Evolutionary conservation across 768 basidiomycete genomes (phyloP).

Genomic region (Lactarius vividus): DNA sequence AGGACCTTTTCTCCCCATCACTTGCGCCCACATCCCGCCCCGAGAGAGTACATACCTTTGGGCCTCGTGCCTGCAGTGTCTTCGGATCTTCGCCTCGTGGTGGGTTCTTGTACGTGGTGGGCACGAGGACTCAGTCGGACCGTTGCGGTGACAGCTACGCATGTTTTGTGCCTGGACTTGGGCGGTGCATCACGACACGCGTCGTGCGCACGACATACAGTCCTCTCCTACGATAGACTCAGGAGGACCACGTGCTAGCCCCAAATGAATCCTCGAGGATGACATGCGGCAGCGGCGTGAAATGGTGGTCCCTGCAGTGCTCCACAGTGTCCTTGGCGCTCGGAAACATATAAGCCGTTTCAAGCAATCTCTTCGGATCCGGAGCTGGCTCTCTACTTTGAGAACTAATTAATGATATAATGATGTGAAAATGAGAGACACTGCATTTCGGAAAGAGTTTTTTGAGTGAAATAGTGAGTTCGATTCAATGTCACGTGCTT

Average conservation of each 20-base stretch:
- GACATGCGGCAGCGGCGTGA: background rate
- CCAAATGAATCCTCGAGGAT: constrained; percentile 13
- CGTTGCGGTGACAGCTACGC: background rate
- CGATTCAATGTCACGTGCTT: background rate
- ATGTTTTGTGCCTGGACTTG: background rate
- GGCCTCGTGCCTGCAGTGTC: background rate
- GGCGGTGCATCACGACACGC: background rate
- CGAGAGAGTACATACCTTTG: background rate
- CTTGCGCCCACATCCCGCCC: background rate
- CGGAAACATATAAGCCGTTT: background rate
- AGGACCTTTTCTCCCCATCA: background rate
- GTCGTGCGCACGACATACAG: background rate
- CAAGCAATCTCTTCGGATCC: background rate
- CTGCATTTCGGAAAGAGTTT: background rate
- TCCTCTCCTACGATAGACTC: background rate
- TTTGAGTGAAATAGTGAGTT: background rate
- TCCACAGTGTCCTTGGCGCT: background rate
- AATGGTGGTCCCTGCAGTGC: background rate
- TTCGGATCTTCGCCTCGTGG: background rate
- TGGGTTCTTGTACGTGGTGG: background rate
- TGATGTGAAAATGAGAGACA: background rate
- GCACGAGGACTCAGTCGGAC: background rate
- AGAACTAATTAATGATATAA: background rate
- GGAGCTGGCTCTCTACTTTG: background rate
- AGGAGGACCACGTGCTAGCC: background rate